Evolutionary conservation across 2,329 filamentous ascomycete genomes (phyloP), one percentile per base, ranked within the genome.

Genomic region (Pseudocercospora cruenta): DNA sequence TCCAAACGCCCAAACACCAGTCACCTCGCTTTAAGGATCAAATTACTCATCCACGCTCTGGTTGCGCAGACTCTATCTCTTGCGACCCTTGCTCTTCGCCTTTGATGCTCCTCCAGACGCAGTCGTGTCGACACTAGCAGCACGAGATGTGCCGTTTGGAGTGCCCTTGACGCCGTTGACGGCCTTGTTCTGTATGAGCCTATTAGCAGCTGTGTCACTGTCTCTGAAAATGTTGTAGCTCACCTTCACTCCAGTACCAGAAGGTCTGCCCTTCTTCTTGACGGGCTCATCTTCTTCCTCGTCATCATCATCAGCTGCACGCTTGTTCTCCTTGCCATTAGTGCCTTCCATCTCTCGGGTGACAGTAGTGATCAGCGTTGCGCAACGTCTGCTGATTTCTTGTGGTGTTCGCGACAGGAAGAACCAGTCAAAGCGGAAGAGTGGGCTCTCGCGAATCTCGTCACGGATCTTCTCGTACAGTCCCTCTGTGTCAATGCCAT

Each of bases 341-440:
- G 73, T 78, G 33, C 73, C 89, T 76, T 97, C 94, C 79, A 97
- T 97, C 80, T 99, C 95, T 79, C 95, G 91, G 60, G 95, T 91
- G 57, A 99, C 93, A 0, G 95, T 96, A 39, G 94, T 96, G 69
- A 99, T 88, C 60, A 99, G 86, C 1, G 96, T 99, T 33, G 92
- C 96, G 82, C 95, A 98, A 60, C 96, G 88, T 73, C 95, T 90
- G 68, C 93, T 91, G 73, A 99, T 91, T 80, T 99, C 95, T 58
- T 94, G 90, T 0, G 95, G 93, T 3, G 94, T 99, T 54, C 95
- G 88, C 78, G 92, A 96, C 47, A 99, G 86, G 84, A 99, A 97
- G 83, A 99, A 99, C 96, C 96, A 99, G 78, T 99, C 95, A 75
- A 99, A 99, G 45, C 95, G 89, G 86, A 99, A 99, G 3, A 99